These are phyloP conservation scores for Penicillium desertorum DNA, from an alignment of 495 filamentous ascomycete genomes.

Conservation along the genomic window DNA sequence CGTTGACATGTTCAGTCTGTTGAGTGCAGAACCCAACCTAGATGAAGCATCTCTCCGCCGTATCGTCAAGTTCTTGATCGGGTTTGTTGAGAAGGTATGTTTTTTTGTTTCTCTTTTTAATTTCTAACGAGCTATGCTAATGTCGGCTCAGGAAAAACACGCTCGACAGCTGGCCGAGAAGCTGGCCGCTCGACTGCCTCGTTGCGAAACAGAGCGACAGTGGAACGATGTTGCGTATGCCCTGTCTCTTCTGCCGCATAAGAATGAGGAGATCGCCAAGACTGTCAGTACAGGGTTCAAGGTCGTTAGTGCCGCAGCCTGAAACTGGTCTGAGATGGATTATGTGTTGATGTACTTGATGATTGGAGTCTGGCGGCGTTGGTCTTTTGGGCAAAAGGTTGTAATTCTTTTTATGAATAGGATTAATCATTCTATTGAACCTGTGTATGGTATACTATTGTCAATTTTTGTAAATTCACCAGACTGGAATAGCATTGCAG, in stretches of 20 bases:
- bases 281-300: slow-evolving; percentile 79
- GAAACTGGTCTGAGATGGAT: slow-evolving; percentile 17
- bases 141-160: slow-evolving; percentile 77
- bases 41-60: slow-evolving; percentile 80
- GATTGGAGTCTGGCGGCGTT: slow-evolving; percentile 15
- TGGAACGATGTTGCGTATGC: slow-evolving; percentile 98
- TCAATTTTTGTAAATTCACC: background rate
- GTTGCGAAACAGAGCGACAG: slow-evolving; percentile 89
- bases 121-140: slow-evolving; percentile 6
- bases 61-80: slow-evolving; percentile 88
- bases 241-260: slow-evolving; percentile 84
- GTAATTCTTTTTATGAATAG: slow-evolving; percentile 3
- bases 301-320: slow-evolving; percentile 69
- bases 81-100: slow-evolving; percentile 94
- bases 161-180: slow-evolving; percentile 94
- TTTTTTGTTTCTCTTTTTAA: background rate
- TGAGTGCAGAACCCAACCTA: slow-evolving; percentile 77
- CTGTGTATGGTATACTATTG: slow-evolving; percentile 3
- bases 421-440: slow-evolving; percentile 1
- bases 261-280: slow-evolving; percentile 96
- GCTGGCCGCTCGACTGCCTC: slow-evolving; percentile 77
- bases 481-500: background rate
- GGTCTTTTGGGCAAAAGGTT: background rate
- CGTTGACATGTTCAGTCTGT: slow-evolving; percentile 95
- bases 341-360: slow-evolving; percentile 24